These are phyloP conservation scores for Cladophialophora psammophila DNA, from an alignment of 2,329 filamentous ascomycete genomes.

Conservation along the genomic window DNA sequence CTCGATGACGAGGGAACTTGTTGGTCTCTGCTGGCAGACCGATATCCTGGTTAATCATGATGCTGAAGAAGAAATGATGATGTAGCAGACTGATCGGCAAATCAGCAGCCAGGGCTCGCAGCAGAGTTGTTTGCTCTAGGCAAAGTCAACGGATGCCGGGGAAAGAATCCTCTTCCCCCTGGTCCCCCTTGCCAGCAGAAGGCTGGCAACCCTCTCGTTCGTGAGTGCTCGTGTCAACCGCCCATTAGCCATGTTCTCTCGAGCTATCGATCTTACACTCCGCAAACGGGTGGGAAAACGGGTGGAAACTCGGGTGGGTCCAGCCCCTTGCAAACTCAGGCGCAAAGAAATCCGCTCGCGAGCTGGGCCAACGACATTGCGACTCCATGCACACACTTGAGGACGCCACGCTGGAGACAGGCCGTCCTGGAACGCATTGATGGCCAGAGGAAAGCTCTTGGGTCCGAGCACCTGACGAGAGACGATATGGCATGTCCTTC, in stretches of 20 bases:
- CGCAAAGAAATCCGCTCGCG: constrained; percentile 8
- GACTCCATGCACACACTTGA: constrained; percentile 13
- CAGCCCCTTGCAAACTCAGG: constrained; percentile 8
- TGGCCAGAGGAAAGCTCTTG: neutral
- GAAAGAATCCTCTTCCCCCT: neutral
- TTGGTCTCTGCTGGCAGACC: constrained; percentile 1
- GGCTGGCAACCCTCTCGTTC: constrained; percentile 4
- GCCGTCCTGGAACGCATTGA: neutral
- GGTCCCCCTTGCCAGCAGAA: constrained; percentile 13
- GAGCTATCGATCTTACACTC: constrained; percentile 19
- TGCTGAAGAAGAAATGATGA: neutral
- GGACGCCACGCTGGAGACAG: neutral
- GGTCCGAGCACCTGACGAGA: neutral
- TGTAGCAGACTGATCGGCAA: constrained; percentile 7
- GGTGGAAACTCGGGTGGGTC: constrained; percentile 7
- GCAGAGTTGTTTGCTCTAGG: neutral
- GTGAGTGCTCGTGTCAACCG: constrained; percentile 21
- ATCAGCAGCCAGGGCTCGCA: neutral
- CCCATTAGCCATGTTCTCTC: constrained; percentile 29
- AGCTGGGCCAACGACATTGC: constrained; percentile 3
- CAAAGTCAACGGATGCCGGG: constrained; percentile 3
- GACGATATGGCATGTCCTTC: constrained; percentile 1
- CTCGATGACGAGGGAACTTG: neutral
- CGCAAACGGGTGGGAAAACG: constrained; percentile 9
- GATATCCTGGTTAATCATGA: constrained; percentile 12